phyloP scores from a whole-genome alignment of 2,329 filamentous ascomycete species.

The Phialophora macrospora region DNA sequence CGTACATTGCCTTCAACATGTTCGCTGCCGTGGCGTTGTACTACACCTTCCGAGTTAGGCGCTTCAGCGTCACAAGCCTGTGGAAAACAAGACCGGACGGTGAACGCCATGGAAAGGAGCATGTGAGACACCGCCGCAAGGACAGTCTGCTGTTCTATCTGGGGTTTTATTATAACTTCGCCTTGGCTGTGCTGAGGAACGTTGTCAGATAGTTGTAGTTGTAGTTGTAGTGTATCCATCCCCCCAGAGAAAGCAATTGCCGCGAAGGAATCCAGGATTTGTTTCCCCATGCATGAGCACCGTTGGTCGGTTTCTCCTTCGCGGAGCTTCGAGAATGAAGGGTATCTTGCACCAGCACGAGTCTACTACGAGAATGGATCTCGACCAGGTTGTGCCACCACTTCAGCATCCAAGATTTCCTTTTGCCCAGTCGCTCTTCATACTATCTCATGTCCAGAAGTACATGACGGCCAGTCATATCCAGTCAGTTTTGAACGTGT shows the following conservation, averaged over 20 bases:
- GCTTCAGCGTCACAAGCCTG: conserved; percentile 14
- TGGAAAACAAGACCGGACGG: conserved; percentile 48
- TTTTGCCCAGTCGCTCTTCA: neutral
- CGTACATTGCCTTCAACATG: conserved; percentile 65
- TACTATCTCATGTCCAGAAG: neutral
- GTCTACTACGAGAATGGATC: no score
- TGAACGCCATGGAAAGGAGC: conserved; percentile 40
- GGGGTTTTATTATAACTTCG: conserved; percentile 21
- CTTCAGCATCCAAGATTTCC: no score
- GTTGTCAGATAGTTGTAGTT: neutral
- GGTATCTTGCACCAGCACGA: neutral
- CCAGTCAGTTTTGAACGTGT: neutral
- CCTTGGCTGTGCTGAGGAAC: conserved; percentile 15
- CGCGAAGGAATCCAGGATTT: neutral
- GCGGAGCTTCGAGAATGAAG: neutral
- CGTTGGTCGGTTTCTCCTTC: neutral
- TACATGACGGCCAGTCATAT: neutral
- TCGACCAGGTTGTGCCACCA: neutral
- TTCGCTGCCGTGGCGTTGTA: conserved; percentile 61
- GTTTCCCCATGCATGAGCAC: neutral
- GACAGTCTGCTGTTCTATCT: conserved; percentile 5
- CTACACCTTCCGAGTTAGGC: conserved; percentile 50
- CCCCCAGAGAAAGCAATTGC: neutral
- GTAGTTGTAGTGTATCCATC: neutral
- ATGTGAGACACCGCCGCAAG: neutral